A percentile compares a stretch with the other conserved stretches of the same genome.
phyloP scores from a whole-genome alignment of 176 grass and related monocot species.

The Cymbopogon citratus region DNA sequence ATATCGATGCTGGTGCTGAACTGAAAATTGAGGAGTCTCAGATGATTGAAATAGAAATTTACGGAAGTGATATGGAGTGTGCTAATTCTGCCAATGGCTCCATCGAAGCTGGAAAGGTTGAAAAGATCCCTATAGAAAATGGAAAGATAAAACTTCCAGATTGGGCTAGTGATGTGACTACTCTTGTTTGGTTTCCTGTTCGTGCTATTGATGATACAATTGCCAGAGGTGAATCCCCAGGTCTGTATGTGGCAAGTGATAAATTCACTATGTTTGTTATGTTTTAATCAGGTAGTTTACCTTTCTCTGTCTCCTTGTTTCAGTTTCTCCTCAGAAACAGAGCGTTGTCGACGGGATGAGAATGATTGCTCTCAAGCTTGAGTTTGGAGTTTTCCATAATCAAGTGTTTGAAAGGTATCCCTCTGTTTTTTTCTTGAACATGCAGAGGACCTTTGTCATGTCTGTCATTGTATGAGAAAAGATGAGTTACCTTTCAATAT shows the following conservation, averaged over 20 bases:
- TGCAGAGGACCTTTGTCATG: neutral
- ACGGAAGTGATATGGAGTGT: slow-evolving; percentile 29
- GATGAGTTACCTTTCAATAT: neutral
- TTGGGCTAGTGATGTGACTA: slow-evolving; percentile 77
- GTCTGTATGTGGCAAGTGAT: slow-evolving; percentile 44
- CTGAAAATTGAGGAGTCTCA: slow-evolving; percentile 81
- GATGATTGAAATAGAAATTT: slow-evolving; percentile 88
- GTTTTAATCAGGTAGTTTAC: neutral
- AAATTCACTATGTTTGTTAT: slow-evolving; percentile 14
- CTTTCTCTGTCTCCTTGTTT: slow-evolving; percentile 23
- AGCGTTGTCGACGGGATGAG: slow-evolving; percentile 97
- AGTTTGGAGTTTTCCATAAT: slow-evolving; percentile 97
- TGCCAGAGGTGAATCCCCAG: slow-evolving; percentile 74
- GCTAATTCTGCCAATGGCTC: slow-evolving; percentile 14
- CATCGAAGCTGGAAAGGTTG: slow-evolving; percentile 35
- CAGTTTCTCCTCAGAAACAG: slow-evolving; percentile 74
- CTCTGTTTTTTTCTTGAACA: slow-evolving; percentile 7
- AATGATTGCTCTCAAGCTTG: slow-evolving; percentile 99
- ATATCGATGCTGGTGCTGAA: slow-evolving; percentile 90
- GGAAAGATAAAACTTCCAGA: slow-evolving; percentile 88
- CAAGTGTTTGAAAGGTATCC: slow-evolving; percentile 95
- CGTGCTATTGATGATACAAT: slow-evolving; percentile 84
- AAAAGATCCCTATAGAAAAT: slow-evolving; percentile 64
- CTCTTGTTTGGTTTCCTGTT: slow-evolving; percentile 94
- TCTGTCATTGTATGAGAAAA: neutral